These are phyloP conservation scores for Globisporangium middletonii DNA, from an alignment of 352 stramenopile genomes.

Conservation along the genomic window DNA sequence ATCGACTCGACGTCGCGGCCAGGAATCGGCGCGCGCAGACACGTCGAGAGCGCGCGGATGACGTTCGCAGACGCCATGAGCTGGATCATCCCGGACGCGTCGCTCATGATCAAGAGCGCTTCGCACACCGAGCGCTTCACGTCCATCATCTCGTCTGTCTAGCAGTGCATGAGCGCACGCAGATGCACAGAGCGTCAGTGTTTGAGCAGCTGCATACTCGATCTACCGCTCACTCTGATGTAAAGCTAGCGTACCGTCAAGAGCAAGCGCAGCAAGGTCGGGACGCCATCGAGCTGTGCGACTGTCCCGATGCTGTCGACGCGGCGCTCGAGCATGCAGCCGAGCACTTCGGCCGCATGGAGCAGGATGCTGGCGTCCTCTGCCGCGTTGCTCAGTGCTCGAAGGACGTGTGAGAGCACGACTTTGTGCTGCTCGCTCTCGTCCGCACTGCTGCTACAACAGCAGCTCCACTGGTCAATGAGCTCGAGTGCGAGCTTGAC, in stretches of 20 bases:
- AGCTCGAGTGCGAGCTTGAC: conserved; percentile 42
- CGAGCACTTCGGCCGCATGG: conserved; percentile 30
- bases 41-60: conserved; percentile 27
- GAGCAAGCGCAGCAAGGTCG: conserved; percentile 29
- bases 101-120: conserved; percentile 29
- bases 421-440: conserved; percentile 14
- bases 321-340: conserved; percentile 26
- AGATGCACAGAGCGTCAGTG: neutral
- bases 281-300: conserved; percentile 23
- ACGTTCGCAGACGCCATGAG: conserved; percentile 38
- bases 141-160: conserved; percentile 23
- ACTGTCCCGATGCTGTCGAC: conserved; percentile 23
- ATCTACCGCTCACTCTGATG: neutral
- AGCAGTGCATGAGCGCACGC: neutral
- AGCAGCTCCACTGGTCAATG: conserved; percentile 19
- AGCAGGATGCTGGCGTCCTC: conserved; percentile 34
- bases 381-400: conserved; percentile 20
- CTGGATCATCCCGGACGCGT: conserved; percentile 29
- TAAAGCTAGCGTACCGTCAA: conserved; percentile 13
- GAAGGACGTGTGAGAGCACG: conserved; percentile 18
- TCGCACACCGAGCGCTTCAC: conserved; percentile 37
- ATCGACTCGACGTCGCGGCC: conserved; percentile 24
- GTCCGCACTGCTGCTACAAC: neutral
- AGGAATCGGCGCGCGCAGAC: conserved; percentile 20
- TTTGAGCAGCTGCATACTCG: neutral